Evolutionary conservation across 768 basidiomycete genomes (phyloP).

Genomic region (Hysterangium stoloniferum): DNA sequence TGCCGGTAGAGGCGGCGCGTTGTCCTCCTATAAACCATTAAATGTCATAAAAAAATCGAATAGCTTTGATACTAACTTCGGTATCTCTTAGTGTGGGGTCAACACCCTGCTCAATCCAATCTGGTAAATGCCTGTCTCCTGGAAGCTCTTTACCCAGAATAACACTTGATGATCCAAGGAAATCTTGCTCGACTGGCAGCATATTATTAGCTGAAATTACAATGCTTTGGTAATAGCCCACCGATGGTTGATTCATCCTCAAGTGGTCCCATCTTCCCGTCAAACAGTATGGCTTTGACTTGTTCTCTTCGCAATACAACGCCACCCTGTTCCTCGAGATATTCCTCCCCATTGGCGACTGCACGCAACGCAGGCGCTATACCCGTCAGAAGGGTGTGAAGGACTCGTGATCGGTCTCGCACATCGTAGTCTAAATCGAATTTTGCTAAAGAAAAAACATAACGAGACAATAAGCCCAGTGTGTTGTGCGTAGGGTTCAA

Average conservation of each 20-base stretch:
- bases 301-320: conserved; percentile 81
- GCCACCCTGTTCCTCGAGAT: conserved; percentile 35
- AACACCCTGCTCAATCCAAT: conserved; percentile 85
- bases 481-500: conserved; percentile 43
- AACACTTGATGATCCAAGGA: conserved; percentile 60
- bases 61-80: conserved; percentile 17
- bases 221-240: conserved; percentile 10
- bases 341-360: conserved; percentile 30
- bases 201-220: background rate
- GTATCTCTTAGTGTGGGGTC: conserved; percentile 66
- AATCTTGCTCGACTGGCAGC: conserved; percentile 31
- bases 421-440: conserved; percentile 90
- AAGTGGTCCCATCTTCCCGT: conserved; percentile 52
- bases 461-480: conserved; percentile 44
- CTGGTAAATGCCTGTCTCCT: conserved; percentile 53
- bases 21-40: conserved; percentile 29
- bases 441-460: conserved; percentile 76
- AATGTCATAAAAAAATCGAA: conserved; percentile 32
- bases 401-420: conserved; percentile 80
- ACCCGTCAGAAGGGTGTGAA: conserved; percentile 61
- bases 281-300: conserved; percentile 69
- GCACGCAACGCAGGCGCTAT: conserved; percentile 24
- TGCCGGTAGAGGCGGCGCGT: conserved; percentile 27
- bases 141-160: conserved; percentile 50
- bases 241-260: conserved; percentile 32